Percentiles rank a stretch among this genome's conserved stretches.
Evolutionary conservation across 805 yeast genomes (phyloP).

Genomic region (Priceomyces haplophilus): DNA sequence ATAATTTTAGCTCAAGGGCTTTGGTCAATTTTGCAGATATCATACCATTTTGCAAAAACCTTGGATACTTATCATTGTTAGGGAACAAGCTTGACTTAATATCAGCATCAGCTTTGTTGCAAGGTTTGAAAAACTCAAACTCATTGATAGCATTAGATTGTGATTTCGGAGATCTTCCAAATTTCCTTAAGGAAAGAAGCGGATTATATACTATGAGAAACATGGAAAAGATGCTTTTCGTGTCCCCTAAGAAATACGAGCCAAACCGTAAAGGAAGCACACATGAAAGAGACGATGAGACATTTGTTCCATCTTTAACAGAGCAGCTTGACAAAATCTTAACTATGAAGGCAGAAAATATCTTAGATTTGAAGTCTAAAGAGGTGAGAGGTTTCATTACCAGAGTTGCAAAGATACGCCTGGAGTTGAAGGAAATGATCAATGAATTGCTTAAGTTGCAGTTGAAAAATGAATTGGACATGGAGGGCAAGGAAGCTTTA

Average conservation of each 20-base stretch:
- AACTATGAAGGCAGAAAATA: slow-evolving; percentile 29
- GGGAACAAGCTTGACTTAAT: slow-evolving; percentile 63
- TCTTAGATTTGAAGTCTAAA: slow-evolving; percentile 31
- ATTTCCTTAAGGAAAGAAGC: slow-evolving; percentile 61
- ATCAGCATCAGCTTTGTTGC: slow-evolving; percentile 62
- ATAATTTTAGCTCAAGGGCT: slow-evolving; percentile 54
- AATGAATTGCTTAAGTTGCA: slow-evolving; percentile 59
- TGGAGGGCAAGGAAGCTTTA: slow-evolving; percentile 73
- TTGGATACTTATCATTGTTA: slow-evolving; percentile 65
- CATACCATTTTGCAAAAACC: slow-evolving; percentile 61
- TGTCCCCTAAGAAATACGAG: slow-evolving; percentile 7
- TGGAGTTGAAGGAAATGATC: slow-evolving; percentile 29
- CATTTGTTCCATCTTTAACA: slow-evolving; percentile 15
- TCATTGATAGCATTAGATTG: slow-evolving; percentile 67
- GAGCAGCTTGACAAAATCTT: slow-evolving; percentile 31
- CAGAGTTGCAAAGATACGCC: slow-evolving; percentile 26
- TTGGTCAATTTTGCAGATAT: slow-evolving; percentile 62
- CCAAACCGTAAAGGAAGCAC: neutral
- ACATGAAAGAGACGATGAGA: slow-evolving; percentile 3
- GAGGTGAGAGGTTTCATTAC: slow-evolving; percentile 28
- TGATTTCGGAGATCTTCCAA: slow-evolving; percentile 60
- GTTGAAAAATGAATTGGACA: slow-evolving; percentile 49
- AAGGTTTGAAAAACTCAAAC: slow-evolving; percentile 63
- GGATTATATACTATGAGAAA: slow-evolving; percentile 81
- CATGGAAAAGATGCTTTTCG: slow-evolving; percentile 58